phyloP scores from a whole-genome alignment of 1,284 basidiomycete genomes.

The Coniferiporia weirii region DNA sequence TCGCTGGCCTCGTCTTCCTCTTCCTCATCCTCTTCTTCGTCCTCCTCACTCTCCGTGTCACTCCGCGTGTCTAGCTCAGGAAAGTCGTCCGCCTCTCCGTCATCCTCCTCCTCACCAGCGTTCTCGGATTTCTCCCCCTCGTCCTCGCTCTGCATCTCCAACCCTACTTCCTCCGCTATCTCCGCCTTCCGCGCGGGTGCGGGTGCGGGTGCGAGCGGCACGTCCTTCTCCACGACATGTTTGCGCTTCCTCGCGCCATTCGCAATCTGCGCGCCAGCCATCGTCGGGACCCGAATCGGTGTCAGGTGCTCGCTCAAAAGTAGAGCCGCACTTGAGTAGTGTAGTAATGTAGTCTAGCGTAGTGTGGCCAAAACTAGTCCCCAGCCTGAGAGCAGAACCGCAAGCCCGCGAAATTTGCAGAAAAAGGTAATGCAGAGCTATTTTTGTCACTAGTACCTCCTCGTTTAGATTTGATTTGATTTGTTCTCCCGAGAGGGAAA shows the following conservation, averaged over 20 bases:
- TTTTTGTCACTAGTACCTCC: neutral
- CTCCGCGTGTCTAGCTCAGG: slow-evolving; percentile 51
- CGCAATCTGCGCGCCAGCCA: neutral
- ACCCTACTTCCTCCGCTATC: slow-evolving; percentile 37
- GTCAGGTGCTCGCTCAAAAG: too few relatives aligned
- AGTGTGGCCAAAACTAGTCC: neutral
- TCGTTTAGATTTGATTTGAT: too few relatives aligned
- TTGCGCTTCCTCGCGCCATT: slow-evolving; percentile 52
- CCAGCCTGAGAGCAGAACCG: too few relatives aligned
- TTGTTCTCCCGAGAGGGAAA: neutral
- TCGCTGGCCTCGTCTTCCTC: slow-evolving; percentile 26
- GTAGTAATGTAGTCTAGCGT: too few relatives aligned
- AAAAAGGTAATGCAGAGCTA: neutral
- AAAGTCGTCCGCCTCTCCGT: slow-evolving; percentile 45
- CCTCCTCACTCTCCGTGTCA: slow-evolving; percentile 42
- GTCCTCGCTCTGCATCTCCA: slow-evolving; percentile 72
- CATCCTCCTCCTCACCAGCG: slow-evolving; percentile 37
- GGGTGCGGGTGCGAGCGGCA: too few relatives aligned
- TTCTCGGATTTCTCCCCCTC: slow-evolving; percentile 50
- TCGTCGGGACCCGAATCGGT: neutral
- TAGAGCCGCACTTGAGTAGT: too few relatives aligned
- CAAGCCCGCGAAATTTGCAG: slow-evolving; percentile 1
- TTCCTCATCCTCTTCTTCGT: slow-evolving; percentile 34
- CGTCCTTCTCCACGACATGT: slow-evolving; percentile 29
- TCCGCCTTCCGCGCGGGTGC: slow-evolving; percentile 32